Base-by-base conservation (phyloP, 768 basidiomycete genomes). In the Naematelia aurantialba region DNA sequence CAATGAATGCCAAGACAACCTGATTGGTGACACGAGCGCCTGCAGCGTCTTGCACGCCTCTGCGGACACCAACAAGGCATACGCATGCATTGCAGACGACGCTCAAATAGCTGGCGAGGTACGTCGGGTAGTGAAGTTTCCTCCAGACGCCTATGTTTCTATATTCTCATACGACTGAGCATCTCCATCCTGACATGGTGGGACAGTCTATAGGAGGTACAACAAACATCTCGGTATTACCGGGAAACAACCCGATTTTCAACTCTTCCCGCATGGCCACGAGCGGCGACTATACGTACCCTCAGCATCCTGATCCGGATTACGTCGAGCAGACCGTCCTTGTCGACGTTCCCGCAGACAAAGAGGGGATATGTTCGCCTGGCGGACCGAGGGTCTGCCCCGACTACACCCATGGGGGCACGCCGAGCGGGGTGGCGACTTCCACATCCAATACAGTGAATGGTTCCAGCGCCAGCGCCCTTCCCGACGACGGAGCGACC, bases 31-130 rank as follows among this genome's bases (percentile, higher is more conserved):
- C 13, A 27, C 59, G 26, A 4, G 49, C 26, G 56, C 44, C 27
- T 59, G 64, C 55, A 45, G 42, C 8, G 29, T 62, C 12, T n/a
- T 60, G 17, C 45, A 59, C 1, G 27, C 46, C 8, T 52, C 24
- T 19, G 30, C 11, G 11, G 51, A 50, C 26, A 45, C 39, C 3
- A 31, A 44, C 13, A 55, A 53, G 31, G 30, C 47, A 2, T 10
- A 31, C 4, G 22, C 45, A 17, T 69, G 67, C 47, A 22, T 44
- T 11, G 45, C 65, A 8, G 42, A 59, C 19, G 67, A 64, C 12
- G n/a, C n/a, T n/a, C 59, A 69, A 25, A 52, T 66, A 0, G 62
- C 65, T 5, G 49, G 52, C 13, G 67, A 69, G 59, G 67, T 69
- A 46, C 63, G 67, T 44, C 29, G 11, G 2, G 14, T 31, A 30